phyloP scores from a whole-genome alignment of 2,329 filamentous ascomycete genomes.

The Endocalyx cinctus region DNA sequence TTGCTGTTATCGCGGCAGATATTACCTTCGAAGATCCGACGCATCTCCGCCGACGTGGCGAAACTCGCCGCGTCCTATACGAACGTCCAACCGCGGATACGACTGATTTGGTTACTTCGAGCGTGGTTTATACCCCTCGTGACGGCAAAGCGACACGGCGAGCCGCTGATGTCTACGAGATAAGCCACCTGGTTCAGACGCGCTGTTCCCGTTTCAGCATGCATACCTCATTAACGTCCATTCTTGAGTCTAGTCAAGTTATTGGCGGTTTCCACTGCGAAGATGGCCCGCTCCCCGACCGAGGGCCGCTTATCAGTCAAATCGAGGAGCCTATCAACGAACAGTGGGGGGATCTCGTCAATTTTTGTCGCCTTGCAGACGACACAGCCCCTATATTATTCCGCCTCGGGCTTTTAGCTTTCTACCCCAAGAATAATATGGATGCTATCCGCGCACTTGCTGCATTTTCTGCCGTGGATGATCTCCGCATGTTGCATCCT shows the following conservation, averaged over 20 bases:
- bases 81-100: slow-evolving; percentile 9
- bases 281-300: not conserved
- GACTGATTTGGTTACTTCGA: slow-evolving; percentile 4
- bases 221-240: slow-evolving; percentile 1
- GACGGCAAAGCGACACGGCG: slow-evolving; percentile 9
- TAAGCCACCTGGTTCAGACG: slow-evolving; percentile 11
- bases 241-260: slow-evolving; percentile 22
- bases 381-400: slow-evolving; percentile 16
- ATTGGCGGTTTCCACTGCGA: slow-evolving; percentile 24
- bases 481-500: slow-evolving; percentile 10
- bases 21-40: not conserved
- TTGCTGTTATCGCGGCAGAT: not conserved
- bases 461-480: slow-evolving; percentile 7
- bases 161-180: slow-evolving; percentile 12
- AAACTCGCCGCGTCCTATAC: slow-evolving; percentile 12
- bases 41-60: slow-evolving; percentile 15
- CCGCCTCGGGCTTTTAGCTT: slow-evolving; percentile 23
- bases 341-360: slow-evolving; percentile 24
- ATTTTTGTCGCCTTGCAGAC: slow-evolving; percentile 17
- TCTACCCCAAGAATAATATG: slow-evolving; percentile 19
- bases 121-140: slow-evolving; percentile 15
- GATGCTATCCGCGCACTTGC: slow-evolving; percentile 14
- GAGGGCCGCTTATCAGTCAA: slow-evolving; percentile 17
- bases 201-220: slow-evolving; percentile 7
- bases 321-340: slow-evolving; percentile 23